These are phyloP conservation scores for Podospora tetraspora DNA, from an alignment of 495 filamentous ascomycete species.

Conservation along the genomic window DNA sequence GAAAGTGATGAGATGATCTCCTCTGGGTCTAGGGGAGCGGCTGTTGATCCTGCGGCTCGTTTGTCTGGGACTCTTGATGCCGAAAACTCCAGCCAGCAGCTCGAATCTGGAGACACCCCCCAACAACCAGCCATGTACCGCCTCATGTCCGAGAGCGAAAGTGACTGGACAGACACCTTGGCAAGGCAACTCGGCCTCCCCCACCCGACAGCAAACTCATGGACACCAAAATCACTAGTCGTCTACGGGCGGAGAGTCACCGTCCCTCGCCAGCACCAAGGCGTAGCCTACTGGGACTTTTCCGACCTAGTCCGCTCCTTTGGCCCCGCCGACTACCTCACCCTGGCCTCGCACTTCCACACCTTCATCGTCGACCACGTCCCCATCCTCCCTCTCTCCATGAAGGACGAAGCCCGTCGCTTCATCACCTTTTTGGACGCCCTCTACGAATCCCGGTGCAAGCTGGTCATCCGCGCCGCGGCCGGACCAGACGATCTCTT, in stretches of 20 bases:
- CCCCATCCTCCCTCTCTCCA: slow-evolving; percentile 49
- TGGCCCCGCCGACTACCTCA: slow-evolving; percentile 69
- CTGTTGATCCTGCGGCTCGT: background rate
- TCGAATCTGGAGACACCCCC: background rate
- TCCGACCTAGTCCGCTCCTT: slow-evolving; percentile 52
- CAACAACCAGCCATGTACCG: slow-evolving; percentile 31
- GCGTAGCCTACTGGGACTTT: slow-evolving; percentile 54
- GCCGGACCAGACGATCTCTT: slow-evolving; percentile 60
- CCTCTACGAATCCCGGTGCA: slow-evolving; percentile 64
- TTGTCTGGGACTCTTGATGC: background rate
- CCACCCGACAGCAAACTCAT: slow-evolving; percentile 25
- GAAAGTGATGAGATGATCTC: slow-evolving; percentile 26
- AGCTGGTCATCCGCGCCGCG: slow-evolving; percentile 53
- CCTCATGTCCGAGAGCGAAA: slow-evolving; percentile 21
- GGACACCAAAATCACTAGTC: slow-evolving; percentile 44
- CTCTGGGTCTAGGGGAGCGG: background rate
- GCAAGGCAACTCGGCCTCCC: background rate
- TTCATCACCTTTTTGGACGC: slow-evolving; percentile 69
- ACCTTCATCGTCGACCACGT: slow-evolving; percentile 59
- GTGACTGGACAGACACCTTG: slow-evolving; percentile 12
- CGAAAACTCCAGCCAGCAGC: background rate
- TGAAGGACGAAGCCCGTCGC: slow-evolving; percentile 67
- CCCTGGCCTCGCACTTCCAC: slow-evolving; percentile 62
- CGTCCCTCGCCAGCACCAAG: slow-evolving; percentile 45
- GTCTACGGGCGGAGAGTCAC: slow-evolving; percentile 56